Conservation (phyloP, 73 alveolate species). For the Blepharisma japonicum region DNA sequence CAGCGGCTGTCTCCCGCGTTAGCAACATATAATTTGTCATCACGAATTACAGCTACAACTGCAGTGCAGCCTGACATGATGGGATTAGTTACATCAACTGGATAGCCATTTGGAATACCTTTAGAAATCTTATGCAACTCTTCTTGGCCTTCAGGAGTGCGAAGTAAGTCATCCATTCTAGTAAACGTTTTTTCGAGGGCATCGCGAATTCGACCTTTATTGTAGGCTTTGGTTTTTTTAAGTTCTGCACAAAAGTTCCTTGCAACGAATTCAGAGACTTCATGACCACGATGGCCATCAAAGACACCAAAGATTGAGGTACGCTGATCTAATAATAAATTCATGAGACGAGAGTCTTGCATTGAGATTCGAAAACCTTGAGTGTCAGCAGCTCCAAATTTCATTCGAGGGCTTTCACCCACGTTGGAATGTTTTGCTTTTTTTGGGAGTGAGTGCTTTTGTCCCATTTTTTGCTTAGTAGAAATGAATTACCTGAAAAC, state of each 20-base stretch:
- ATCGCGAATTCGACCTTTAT: constrained; percentile 63
- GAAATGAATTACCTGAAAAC: too few species aligned
- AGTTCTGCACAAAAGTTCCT: constrained; percentile 56
- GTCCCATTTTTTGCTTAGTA: constrained; percentile 57
- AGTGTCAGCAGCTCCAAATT: constrained; percentile 81
- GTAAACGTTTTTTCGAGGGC: constrained; percentile 81
- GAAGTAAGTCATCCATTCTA: constrained; percentile 77
- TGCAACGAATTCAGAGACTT: constrained; percentile 79
- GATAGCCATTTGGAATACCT: constrained; percentile 2
- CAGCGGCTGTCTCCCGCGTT: constrained; percentile 91
- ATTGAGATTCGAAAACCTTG: constrained; percentile 76
- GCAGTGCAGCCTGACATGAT: constrained; percentile 58
- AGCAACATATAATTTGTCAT: constrained; percentile 65
- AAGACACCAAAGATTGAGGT: constrained; percentile 84
- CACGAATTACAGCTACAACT: constrained; percentile 63
- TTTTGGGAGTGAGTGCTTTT: constrained; percentile 53
- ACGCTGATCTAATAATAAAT: constrained; percentile 51
- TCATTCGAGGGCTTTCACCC: constrained; percentile 41
- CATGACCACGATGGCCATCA: constrained; percentile 97
- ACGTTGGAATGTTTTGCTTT: constrained; percentile 36
- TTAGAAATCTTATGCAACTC: constrained; percentile 42
- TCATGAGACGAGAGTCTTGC: constrained; percentile 85
- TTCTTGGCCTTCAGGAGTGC: constrained; percentile 61
- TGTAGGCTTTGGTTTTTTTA: constrained; percentile 50
- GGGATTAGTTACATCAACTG: constrained; percentile 21